Evolutionary conservation across 331 rosid genomes (phyloP), one percentile per base, ranked within the genome.

Genomic region (Cydonia oblonga): DNA sequence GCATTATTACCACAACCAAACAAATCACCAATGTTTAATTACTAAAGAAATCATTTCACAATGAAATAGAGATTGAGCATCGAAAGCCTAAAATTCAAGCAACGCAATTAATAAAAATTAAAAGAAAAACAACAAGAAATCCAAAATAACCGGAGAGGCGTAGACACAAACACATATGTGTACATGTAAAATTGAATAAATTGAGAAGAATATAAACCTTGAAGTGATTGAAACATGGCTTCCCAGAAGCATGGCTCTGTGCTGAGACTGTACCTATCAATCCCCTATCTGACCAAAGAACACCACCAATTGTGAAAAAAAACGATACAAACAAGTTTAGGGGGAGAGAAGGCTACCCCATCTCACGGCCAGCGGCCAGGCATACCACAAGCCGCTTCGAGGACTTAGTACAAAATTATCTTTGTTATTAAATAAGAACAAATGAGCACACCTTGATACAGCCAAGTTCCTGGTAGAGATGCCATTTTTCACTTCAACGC

Each of bases 221-320:
- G 52, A 66, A 84, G 77, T 78, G 78, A 66, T 73, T 89, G 79
- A 87, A 86, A 75, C 82, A 72, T 26, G 84, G 81, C 70, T 76
- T 93, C 78, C 81, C 75, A 15, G 83, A 35, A 69, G 61, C 72
- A 80, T 72, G 80, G 44, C 66, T 75, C 40, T 82, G 88, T 30
- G 85, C 58, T 66, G 82, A 84, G 61, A 86, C 74, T 38, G 0
- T 52, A 25, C 80, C 80, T 28, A 67, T 84, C 58, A 73, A 29
- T 67, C 81, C 85, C 68, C 76, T 78, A 72, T 81, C 87, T 80
- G 13, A 70, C 75, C 74, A 26, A 67, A 5, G 5, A 61, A 73
- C 49, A 68, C 69, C 70, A 64, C 2, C 7, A 13, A 26, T 29
- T 57, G 42, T 38, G 11, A 26, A 40, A 25, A 25, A 60, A 35